Percentiles rank a stretch among this genome's conserved stretches.
These are phyloP conservation scores for Amanita brunnescens DNA, from an alignment of 768 basidiomycete genomes.

Conservation along the genomic window DNA sequence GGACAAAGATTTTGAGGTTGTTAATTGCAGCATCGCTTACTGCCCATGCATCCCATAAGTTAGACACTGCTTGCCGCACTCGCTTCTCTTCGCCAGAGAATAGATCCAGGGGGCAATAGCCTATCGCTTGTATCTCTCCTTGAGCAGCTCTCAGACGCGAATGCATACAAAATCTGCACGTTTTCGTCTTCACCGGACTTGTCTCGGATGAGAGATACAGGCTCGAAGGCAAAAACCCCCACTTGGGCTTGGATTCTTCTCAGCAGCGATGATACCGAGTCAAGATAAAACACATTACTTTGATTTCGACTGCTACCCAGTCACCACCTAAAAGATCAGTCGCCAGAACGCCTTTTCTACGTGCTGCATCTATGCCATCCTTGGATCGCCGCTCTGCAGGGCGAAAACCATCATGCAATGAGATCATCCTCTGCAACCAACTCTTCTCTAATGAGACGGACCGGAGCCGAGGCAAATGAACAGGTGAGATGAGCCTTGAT, in stretches of 20 bases:
- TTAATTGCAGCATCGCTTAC: conserved; percentile 58
- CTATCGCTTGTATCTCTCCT: conserved; percentile 28
- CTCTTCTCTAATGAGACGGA: conserved; percentile 34
- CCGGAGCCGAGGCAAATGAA: conserved; percentile 51
- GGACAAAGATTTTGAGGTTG: conserved; percentile 74
- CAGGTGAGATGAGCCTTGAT: conserved; percentile 49
- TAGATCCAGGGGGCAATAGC: conserved; percentile 88
- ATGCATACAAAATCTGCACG: conserved; percentile 93
- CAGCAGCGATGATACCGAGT: neutral
- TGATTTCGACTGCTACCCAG: conserved; percentile 80
- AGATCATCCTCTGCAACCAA: conserved; percentile 56
- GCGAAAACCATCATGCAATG: conserved; percentile 37
- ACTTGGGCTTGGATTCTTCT: conserved; percentile 68
- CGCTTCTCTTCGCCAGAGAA: conserved; percentile 65
- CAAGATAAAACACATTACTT: conserved; percentile 40
- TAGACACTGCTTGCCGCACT: conserved; percentile 51
- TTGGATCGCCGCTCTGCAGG: conserved; percentile 45
- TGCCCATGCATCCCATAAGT: conserved; percentile 69
- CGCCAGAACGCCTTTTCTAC: conserved; percentile 58
- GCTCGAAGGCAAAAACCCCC: conserved; percentile 80
- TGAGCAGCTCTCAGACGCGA: conserved; percentile 38
- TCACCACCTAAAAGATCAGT: conserved; percentile 68
- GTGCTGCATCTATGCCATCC: conserved; percentile 50
- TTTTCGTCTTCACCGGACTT: conserved; percentile 48
- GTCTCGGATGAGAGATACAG: conserved; percentile 53